Conservation (phyloP, 225 moss, liverwort and hornwort species). For the Marchantia paleacea region DNA sequence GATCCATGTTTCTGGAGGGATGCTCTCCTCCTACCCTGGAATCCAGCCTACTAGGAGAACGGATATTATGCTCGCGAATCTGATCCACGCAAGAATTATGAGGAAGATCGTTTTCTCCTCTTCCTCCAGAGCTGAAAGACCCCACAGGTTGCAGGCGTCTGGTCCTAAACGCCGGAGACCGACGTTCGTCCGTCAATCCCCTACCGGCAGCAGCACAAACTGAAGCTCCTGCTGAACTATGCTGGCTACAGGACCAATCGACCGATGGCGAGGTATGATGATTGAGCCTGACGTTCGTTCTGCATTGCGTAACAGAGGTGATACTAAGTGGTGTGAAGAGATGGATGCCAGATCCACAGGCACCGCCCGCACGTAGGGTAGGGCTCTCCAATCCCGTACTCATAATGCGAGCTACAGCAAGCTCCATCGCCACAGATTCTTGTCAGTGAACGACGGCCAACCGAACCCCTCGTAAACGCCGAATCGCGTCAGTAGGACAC, state of each 20-base stretch:
- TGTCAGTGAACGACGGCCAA: not conserved
- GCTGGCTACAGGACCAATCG: constrained; percentile 1
- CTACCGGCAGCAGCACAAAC: not conserved
- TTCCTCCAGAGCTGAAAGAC: not conserved
- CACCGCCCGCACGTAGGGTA: constrained; percentile 9
- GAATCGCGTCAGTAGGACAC: not conserved
- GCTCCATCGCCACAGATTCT: constrained; percentile 26
- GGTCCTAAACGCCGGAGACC: not conserved
- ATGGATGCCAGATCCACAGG: not conserved
- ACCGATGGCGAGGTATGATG: not conserved
- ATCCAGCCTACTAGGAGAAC: constrained; percentile 12
- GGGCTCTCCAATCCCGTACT: constrained; percentile 13
- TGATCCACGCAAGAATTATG: constrained; percentile 24
- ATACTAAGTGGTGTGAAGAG: not conserved
- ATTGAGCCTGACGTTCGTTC: constrained; percentile 8
- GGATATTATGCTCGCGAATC: constrained; percentile 19
- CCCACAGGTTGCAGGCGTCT: not conserved
- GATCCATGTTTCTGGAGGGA: constrained; percentile 17
- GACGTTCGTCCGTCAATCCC: not conserved
- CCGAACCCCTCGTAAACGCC: not conserved
- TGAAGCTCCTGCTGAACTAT: not conserved
- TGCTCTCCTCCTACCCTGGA: constrained; percentile 14
- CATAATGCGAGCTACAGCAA: constrained; percentile 11
- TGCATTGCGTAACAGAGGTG: not conserved
- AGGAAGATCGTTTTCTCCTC: constrained; percentile 9